These are phyloP conservation scores for Ceratocystis diversiconidia DNA, from an alignment of 2,329 filamentous ascomycete genomes.

Conservation along the genomic window DNA sequence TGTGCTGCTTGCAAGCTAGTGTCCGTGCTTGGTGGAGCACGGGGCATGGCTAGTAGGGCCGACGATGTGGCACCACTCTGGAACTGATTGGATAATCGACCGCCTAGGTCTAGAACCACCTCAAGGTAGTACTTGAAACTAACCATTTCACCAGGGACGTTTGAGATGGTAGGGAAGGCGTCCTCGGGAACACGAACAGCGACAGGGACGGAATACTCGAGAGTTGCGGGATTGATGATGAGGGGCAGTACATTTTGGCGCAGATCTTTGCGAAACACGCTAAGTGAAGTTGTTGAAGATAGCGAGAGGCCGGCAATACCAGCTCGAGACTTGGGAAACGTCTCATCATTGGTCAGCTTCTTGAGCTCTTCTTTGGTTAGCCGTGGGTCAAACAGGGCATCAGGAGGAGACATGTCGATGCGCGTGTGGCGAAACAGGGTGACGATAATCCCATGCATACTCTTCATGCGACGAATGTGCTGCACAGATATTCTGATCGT, in stretches of 20 bases:
- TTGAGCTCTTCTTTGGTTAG: conserved; percentile 50
- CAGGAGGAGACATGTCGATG: conserved; percentile 59
- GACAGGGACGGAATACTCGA: conserved; percentile 67
- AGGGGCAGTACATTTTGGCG: conserved; percentile 78
- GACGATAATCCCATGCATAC: conserved; percentile 80
- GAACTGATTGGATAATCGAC: conserved; percentile 61
- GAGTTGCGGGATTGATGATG: conserved; percentile 66
- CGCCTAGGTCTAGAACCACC: conserved; percentile 81
- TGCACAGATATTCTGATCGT: conserved; percentile 69
- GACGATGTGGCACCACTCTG: conserved; percentile 45
- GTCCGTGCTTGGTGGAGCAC: conserved; percentile 25
- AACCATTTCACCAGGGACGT: conserved; percentile 85
- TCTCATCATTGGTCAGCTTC: conserved; percentile 63
- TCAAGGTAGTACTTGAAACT: conserved; percentile 90
- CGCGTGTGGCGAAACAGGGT: conserved; percentile 83
- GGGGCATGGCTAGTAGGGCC: conserved; percentile 27
- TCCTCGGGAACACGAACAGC: conserved; percentile 80
- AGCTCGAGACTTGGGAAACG: conserved; percentile 74
- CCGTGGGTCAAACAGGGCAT: conserved; percentile 34
- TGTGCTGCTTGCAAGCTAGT: conserved; percentile 33
- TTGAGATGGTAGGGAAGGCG: conserved; percentile 78
- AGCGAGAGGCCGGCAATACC: conserved; percentile 76
- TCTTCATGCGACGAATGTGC: conserved; percentile 81
- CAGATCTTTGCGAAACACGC: conserved; percentile 90
- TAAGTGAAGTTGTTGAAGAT: conserved; percentile 71